phyloP scores from a whole-genome alignment of 2,329 filamentous ascomycete species.

The Aulographum hederae region DNA sequence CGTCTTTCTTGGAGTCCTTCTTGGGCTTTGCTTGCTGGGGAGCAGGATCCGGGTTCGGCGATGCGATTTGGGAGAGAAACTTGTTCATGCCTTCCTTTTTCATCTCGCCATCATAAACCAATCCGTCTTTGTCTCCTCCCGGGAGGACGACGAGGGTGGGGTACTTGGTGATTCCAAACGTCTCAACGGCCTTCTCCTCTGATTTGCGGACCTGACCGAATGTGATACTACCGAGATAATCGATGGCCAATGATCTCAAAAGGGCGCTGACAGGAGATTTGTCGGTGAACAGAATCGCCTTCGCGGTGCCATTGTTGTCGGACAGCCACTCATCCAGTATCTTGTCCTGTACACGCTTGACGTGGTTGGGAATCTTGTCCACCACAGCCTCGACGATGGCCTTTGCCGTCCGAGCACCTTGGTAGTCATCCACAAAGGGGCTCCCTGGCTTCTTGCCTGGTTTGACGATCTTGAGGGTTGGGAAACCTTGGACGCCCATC shows the following conservation, averaged over 20 bases:
- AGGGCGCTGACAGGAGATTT: conserved; percentile 78
- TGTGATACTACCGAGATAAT: conserved; percentile 64
- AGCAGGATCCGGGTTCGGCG: conserved; percentile 62
- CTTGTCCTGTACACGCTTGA: conserved; percentile 64
- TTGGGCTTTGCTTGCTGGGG: conserved; percentile 21
- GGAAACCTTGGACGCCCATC: conserved; percentile 86
- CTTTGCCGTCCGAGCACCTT: conserved; percentile 67
- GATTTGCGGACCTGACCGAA: conserved; percentile 74
- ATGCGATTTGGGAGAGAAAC: conserved; percentile 63
- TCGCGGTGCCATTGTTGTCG: conserved; percentile 49
- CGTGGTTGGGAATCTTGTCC: conserved; percentile 80
- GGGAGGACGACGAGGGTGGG: conserved; percentile 69
- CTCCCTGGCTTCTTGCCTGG: conserved; percentile 63
- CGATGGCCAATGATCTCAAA: conserved; percentile 70
- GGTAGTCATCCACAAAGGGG: conserved; percentile 78
- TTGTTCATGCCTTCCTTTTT: conserved; percentile 67
- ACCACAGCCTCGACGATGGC: conserved; percentile 73
- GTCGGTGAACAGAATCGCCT: conserved; percentile 82
- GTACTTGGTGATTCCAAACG: conserved; percentile 60
- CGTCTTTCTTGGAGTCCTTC: conserved; percentile 4
- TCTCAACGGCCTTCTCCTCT: conserved; percentile 50
- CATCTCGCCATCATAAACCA: conserved; percentile 65
- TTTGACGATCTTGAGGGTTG: conserved; percentile 82
- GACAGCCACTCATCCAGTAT: conserved; percentile 58
- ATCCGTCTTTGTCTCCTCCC: conserved; percentile 45